Base-by-base conservation (phyloP, 2,329 filamentous ascomycete genomes). In the Ascochyta koolunga region DNA sequence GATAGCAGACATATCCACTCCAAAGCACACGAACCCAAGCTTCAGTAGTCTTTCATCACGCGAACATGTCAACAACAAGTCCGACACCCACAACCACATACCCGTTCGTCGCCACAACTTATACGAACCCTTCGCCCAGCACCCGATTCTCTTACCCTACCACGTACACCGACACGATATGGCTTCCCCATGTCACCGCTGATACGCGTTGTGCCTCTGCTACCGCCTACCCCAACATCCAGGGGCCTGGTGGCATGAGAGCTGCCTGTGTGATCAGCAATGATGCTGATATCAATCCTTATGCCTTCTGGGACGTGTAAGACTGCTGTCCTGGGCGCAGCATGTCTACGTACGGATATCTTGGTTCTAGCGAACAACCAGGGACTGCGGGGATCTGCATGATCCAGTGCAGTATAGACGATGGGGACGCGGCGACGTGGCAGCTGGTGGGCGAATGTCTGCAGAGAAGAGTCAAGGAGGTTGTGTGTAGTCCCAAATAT, bases 301-400 rank as follows among this genome's bases (percentile, higher is more conserved):
- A 66, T 18, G 57, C 62, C 10, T 66, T 66, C 52, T 66, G 62
- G 62, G 62, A 66, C 37, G 36, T 65, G 31, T 65, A 66, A 18
- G 57, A 41, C 4, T 66, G 60, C 38, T 66, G 62, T 42, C 55
- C 59, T 27, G 40, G 52, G 1, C 36, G 40, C 2, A 50, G 61
- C 6, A 42, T 61, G 16, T 37, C 25, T 2, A 47, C 58, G 0
- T 25, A 37, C 2, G 62, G 62, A 33, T n/a, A 52, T 11, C 52
- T 11, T 58, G 47, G 10, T 27, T 11, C 31, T 2, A 15, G 16
- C 4, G 33, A 19, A 7, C 33, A 39, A 7, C 15, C 5, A 8
- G 18, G 18, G 10, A 32, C 25, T 10, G 24, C 39, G 6, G 48
- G 48, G 2, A 50, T 39, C 8, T 50, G 40, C 36, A 62, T 58